Percentiles rank a stretch among this genome's conserved stretches.
These are phyloP conservation scores for Brassica nigra DNA, from an alignment of 345 rosid genomes.

Conservation along the genomic window DNA sequence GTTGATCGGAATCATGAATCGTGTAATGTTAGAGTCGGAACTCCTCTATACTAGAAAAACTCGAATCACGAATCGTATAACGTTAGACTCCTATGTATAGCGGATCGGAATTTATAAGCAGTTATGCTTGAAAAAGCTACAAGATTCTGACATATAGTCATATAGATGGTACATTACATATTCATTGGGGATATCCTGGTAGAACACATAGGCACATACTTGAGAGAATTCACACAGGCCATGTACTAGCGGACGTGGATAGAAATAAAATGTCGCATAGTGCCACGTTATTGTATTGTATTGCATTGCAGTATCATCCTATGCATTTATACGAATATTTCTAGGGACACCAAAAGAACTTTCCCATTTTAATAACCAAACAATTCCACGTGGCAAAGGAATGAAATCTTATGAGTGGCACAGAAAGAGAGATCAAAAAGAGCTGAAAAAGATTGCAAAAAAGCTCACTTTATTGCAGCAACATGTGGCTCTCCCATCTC, in stretches of 20 bases:
- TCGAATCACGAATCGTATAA: too few species aligned
- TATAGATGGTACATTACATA: too few species aligned
- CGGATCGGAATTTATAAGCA: too few species aligned
- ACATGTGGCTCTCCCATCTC: conserved; percentile 36
- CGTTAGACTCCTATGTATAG: too few species aligned
- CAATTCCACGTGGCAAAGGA: conserved; percentile 35
- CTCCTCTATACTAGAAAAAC: too few species aligned
- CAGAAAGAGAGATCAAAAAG: conserved; percentile 26
- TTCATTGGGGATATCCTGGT: not conserved
- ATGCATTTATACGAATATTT: too few species aligned
- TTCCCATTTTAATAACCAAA: not conserved
- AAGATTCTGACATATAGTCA: too few species aligned
- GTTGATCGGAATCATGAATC: too few species aligned
- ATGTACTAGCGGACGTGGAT: not conserved
- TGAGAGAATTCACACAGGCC: not conserved
- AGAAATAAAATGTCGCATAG: not conserved
- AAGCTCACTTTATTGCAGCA: conserved; percentile 16
- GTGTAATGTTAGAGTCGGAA: too few species aligned
- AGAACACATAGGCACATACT: not conserved
- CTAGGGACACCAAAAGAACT: not conserved
- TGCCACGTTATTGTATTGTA: too few species aligned
- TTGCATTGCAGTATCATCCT: too few species aligned
- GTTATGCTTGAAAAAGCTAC: too few species aligned
- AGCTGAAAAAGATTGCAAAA: conserved; percentile 23
- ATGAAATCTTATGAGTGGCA: conserved; percentile 37